Evolutionary conservation across 306 rosid genomes (phyloP), one percentile per base, ranked within the genome.

Genomic region (Cercis canadensis): DNA sequence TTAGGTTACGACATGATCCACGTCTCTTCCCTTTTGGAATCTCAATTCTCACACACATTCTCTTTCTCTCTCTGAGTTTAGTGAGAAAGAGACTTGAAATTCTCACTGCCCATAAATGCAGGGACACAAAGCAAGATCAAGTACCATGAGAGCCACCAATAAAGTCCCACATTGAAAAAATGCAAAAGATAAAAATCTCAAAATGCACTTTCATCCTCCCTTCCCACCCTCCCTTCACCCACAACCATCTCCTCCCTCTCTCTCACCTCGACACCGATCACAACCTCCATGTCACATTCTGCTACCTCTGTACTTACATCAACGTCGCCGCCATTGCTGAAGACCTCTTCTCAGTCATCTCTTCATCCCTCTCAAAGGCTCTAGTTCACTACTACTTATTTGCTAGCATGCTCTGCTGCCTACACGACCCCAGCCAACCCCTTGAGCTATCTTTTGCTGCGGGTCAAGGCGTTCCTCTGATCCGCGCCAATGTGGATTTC

Each of bases 261-360:
- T 85, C 92, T 55, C 90, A 77, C 76, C 79, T 93, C 24, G 98
- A 93, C 89, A 90, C 79, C 45, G 98, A 93, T 24, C 81, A 74
- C 59, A 93, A 93, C 74, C 90, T 87, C 87, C 79, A 74, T 36
- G 70, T 87, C 75, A 87, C 74, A 61, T 82, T 92, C 76, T 96
- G 98, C 6, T 92, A 92, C 86, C 89, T 92, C 58, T 96, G 98
- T 16, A 88, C 77, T 32, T 92, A 92, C 79, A 53, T 43, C 8
- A 4, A 19, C 67, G 14, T 65, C 72, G 12, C 76, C 57, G 0
- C 78, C 75, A 4, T 73, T 60, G 19, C 81, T 47, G 21, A n/a
- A 18, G 76, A 80, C 60, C 92, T 92, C 3, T 74, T 75, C 79
- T 53, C 4, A 41, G 84, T 84, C 78, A 84, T 93, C 80, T 66